phyloP scores from a whole-genome alignment of 2,329 filamentous ascomycete species.

The Sporothrix schenckii region DNA sequence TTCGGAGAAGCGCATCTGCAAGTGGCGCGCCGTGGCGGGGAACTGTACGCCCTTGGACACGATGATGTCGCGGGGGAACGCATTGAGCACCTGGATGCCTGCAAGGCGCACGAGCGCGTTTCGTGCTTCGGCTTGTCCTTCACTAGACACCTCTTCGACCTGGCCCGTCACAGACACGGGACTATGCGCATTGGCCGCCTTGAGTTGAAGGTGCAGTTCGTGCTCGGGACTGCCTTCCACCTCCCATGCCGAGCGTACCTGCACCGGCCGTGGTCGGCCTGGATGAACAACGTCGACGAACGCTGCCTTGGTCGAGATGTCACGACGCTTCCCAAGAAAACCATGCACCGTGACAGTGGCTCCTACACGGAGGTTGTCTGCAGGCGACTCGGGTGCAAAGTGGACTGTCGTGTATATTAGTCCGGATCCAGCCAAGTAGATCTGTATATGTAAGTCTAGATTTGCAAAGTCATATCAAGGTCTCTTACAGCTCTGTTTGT shows the following conservation, averaged over 20 bases:
- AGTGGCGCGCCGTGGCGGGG: conserved; percentile 72
- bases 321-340: conserved; percentile 69
- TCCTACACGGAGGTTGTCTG: conserved; percentile 40
- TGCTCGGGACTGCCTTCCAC: conserved; percentile 45
- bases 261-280: conserved; percentile 42
- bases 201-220: conserved; percentile 48
- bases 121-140: background rate
- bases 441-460: background rate
- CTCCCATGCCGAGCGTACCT: conserved; percentile 49
- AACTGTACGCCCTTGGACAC: conserved; percentile 75
- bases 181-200: conserved; percentile 53
- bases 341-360: conserved; percentile 63
- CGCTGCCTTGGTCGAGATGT: conserved; percentile 68
- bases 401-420: conserved; percentile 37
- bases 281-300: conserved; percentile 64
- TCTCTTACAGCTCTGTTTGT: conserved; percentile 50
- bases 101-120: conserved; percentile 49
- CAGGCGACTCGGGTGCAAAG: conserved; percentile 41
- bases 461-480: background rate
- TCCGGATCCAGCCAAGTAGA: background rate
- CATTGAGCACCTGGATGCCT: conserved; percentile 68
- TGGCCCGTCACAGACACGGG: conserved; percentile 55
- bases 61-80: conserved; percentile 74
- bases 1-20: conserved; percentile 78
- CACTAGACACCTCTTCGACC: conserved; percentile 35